Evolutionary conservation across 768 basidiomycete species (phyloP), one percentile per base, ranked within the genome.

Genomic region (Kwoniella dejecticola): DNA sequence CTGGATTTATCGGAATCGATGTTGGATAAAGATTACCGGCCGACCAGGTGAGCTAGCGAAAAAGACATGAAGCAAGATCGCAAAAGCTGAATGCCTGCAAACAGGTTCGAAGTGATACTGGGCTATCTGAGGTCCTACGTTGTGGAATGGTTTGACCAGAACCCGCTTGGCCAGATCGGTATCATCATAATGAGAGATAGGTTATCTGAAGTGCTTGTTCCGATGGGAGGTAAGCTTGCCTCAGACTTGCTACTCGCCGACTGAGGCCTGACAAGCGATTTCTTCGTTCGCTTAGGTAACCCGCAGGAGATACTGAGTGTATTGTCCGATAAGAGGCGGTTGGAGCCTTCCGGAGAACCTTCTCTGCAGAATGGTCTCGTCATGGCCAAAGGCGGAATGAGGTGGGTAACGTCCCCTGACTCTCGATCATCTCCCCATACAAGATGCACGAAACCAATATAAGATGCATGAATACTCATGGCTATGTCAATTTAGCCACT

Each of bases 111-210:
- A 74, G 79, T 99, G 30, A 88, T 87, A 70, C 80, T 98, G 44
- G 88, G 93, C 72, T 95, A 94, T 75, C 85, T 92, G 13, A 85
- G 92, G 60, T 90, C 91, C 69, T 99, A 98, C 68, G 84, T 98
- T 27, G 82, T 84, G 6, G 96, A 99, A 77, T 99, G 95, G 94
- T 99, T 98, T 78, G 96, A 99, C 80, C 96, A 98, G 81, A 99
- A 99, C 73, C 96, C 96, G 0, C 83, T 99, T 12, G 94, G 95
- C 21, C 96, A 98, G 79, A 90, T 99, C 66, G 95, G 93, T 1
- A 81, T 98, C 29, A 91, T 98, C 17, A 91, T 90, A 4, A 91
- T 98, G 85, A 83, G 93, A 23, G 86, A 90, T 31, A 91, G 96
- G 0, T 78, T 97, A 23, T 93, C 92, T 0, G 96, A 98, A 78